Evolutionary conservation across 192 early-diverging fungal species (phyloP).

Genomic region (Dissophora globulifera): DNA sequence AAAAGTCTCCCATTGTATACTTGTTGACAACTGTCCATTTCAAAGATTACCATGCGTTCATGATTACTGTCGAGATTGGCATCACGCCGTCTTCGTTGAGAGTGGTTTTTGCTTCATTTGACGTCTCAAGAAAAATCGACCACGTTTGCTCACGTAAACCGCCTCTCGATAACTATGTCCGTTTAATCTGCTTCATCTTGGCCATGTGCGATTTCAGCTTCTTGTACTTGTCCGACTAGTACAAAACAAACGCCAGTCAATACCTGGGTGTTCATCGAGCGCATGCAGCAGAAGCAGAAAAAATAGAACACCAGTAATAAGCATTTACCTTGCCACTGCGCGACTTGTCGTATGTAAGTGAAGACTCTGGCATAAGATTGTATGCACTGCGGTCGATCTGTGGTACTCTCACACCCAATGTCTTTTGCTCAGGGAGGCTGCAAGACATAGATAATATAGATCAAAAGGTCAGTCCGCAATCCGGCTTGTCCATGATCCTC

Average conservation of each 20-base stretch:
- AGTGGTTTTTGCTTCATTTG: no score
- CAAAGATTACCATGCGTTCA: no score
- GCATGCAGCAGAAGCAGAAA: neutral
- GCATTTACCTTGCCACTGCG: conserved; percentile 40
- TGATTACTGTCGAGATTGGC: no score
- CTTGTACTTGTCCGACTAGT: conserved; percentile 50
- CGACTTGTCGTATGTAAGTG: conserved; percentile 44
- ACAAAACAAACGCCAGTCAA: no score
- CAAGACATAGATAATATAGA: neutral
- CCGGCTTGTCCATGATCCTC: neutral
- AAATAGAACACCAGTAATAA: neutral
- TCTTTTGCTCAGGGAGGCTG: conserved; percentile 18
- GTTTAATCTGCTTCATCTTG: conserved; percentile 54
- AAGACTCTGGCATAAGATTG: conserved; percentile 45
- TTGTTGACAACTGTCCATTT: no score
- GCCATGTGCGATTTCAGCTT: conserved; percentile 53
- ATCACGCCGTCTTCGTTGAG: no score
- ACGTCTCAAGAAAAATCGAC: no score
- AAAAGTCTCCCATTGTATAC: no score
- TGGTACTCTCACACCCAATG: conserved; percentile 41
- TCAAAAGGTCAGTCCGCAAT: neutral
- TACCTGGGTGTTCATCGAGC: no score
- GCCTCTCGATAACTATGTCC: no score
- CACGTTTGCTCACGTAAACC: no score
- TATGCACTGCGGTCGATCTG: conserved; percentile 34